phyloP scores from a whole-genome alignment of 352 stramenopile species.

The Globisporangium paroecandrum region DNA sequence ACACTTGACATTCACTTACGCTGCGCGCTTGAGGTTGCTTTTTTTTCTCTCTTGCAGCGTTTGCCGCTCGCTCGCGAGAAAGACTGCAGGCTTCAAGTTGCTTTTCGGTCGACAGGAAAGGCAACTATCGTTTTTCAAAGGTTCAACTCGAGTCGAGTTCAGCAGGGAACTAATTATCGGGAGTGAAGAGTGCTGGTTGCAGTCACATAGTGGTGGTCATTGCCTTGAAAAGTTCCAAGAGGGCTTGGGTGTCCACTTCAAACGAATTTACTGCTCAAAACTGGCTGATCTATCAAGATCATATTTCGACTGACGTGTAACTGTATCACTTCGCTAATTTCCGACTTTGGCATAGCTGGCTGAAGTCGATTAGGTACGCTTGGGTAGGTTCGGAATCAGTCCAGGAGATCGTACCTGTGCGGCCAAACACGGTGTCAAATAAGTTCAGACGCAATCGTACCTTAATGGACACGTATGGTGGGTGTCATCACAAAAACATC shows the following conservation, averaged over 20 bases:
- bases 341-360: background rate
- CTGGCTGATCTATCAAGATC: too few species aligned
- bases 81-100: slow-evolving; percentile 3
- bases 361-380: background rate
- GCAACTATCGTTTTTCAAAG: slow-evolving; percentile 10
- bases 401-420: background rate
- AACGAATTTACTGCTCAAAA: too few species aligned
- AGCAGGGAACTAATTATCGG: background rate
- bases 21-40: background rate
- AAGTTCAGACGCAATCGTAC: background rate
- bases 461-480: background rate
- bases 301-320: too few species aligned
- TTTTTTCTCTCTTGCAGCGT: background rate
- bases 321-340: background rate
- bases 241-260: too few species aligned
- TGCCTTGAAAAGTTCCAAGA: too few species aligned
- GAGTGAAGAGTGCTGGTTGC: background rate
- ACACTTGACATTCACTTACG: background rate
- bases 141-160: slow-evolving; percentile 12
- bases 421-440: background rate
- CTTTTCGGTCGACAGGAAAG: background rate
- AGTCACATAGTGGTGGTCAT: too few species aligned
- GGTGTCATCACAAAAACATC: background rate
- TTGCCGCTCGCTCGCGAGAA: background rate
- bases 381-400: background rate